phyloP scores from a whole-genome alignment of 2,329 filamentous ascomycete genomes.

The Nectriaceae sp. region DNA sequence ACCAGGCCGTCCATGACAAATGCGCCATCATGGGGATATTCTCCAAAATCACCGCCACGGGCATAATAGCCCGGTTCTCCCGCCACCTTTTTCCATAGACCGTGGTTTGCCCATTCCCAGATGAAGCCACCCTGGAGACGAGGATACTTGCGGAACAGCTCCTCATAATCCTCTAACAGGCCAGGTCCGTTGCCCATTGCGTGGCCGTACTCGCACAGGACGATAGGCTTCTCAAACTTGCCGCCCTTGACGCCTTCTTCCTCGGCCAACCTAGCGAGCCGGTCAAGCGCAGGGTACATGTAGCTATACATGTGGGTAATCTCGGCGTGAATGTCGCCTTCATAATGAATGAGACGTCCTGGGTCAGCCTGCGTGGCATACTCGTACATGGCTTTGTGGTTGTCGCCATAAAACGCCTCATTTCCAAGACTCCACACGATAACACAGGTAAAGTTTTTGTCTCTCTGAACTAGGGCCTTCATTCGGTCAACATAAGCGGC shows the following conservation, averaged over 20 bases:
- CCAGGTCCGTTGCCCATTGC: slow-evolving; percentile 79
- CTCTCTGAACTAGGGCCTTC: slow-evolving; percentile 63
- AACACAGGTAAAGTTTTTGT: slow-evolving; percentile 71
- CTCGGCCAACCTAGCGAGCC: slow-evolving; percentile 48
- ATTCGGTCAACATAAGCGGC: slow-evolving; percentile 69
- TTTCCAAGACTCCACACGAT: slow-evolving; percentile 76
- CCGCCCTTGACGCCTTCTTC: slow-evolving; percentile 47
- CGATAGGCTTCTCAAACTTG: slow-evolving; percentile 56
- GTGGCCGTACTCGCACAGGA: slow-evolving; percentile 60
- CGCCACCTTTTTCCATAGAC: slow-evolving; percentile 48
- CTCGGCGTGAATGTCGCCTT: slow-evolving; percentile 61
- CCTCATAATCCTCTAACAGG: slow-evolving; percentile 67
- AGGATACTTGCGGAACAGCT: slow-evolving; percentile 61
- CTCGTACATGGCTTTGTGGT: slow-evolving; percentile 68
- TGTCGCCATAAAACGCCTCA: slow-evolving; percentile 70
- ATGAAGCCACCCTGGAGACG: slow-evolving; percentile 67
- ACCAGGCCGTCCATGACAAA: slow-evolving; percentile 65
- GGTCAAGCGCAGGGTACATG: slow-evolving; percentile 63
- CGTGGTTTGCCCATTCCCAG: slow-evolving; percentile 69
- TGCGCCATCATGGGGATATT: slow-evolving; percentile 59
- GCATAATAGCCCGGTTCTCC: slow-evolving; percentile 56
- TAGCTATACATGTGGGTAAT: slow-evolving; percentile 67
- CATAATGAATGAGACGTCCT: slow-evolving; percentile 64
- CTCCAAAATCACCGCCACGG: slow-evolving; percentile 65
- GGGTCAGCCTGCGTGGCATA: slow-evolving; percentile 60